Evolutionary conservation across 306 rosid species (phyloP).

Genomic region (Cercis canadensis): DNA sequence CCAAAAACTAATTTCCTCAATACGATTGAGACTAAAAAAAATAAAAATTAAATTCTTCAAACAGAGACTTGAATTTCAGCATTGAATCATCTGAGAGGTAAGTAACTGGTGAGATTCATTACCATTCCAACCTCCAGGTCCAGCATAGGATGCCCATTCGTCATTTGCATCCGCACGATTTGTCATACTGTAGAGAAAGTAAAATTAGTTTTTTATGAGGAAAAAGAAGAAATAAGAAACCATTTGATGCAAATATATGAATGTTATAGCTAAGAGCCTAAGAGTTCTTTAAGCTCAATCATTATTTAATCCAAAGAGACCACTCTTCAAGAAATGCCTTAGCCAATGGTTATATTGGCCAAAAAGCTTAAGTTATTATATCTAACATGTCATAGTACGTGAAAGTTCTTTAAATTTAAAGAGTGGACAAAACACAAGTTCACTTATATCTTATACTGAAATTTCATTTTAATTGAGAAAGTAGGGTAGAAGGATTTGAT

Average conservation of each 20-base stretch:
- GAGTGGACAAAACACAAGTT: no score
- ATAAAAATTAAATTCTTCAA: no score
- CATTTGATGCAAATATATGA: not conserved
- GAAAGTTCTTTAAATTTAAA: no score
- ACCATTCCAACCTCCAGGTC: slow-evolving; percentile 86
- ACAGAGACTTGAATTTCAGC: not conserved
- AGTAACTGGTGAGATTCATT: slow-evolving; percentile 11
- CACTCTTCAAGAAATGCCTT: no score
- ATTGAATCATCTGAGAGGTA: no score
- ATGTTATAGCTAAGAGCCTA: not conserved
- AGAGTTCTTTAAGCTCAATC: not conserved
- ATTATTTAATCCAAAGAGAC: not conserved
- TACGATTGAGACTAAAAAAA: not conserved
- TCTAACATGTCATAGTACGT: no score
- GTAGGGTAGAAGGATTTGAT: no score
- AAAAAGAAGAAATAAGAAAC: slow-evolving; percentile 11
- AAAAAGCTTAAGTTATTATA: no score
- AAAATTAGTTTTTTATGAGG: not conserved
- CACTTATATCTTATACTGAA: no score
- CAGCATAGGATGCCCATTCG: slow-evolving; percentile 69
- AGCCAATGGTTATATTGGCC: no score
- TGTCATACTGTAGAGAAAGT: slow-evolving; percentile 49
- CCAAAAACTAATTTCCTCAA: slow-evolving; percentile 2
- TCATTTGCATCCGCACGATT: slow-evolving; percentile 65
- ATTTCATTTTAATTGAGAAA: no score